Conservation (phyloP, 176 grass and related monocot genomes). For the Melocanna baccifera region DNA sequence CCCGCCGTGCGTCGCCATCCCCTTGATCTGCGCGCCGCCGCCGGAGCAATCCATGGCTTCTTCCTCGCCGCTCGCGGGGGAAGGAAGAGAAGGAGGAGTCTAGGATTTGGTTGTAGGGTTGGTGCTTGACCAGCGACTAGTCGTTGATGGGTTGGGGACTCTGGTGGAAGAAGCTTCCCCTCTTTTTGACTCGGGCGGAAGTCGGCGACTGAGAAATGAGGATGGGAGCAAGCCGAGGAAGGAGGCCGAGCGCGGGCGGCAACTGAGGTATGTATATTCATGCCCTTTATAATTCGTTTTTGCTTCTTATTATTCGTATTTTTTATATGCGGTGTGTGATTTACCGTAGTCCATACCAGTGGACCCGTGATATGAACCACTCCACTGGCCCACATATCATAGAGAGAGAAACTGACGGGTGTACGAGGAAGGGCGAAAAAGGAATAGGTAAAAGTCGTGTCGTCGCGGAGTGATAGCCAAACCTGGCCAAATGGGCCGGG, state of each 20-base stretch:
- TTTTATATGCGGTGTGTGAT: no score
- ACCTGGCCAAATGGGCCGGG: no score
- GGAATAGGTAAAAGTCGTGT: no score
- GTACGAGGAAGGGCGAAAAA: no score
- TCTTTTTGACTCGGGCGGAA: slow-evolving; percentile 52
- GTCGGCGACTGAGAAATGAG: slow-evolving; percentile 29
- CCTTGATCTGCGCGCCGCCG: slow-evolving; percentile 51
- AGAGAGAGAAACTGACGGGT: no score
- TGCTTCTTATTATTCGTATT: no score
- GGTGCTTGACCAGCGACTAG: slow-evolving; percentile 35
- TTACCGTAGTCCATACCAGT: no score
- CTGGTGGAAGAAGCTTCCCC: slow-evolving; percentile 46
- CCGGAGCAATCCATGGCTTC: slow-evolving; percentile 37
- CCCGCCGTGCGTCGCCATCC: slow-evolving; percentile 62
- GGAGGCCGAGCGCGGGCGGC: slow-evolving; percentile 1
- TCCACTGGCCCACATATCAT: no score
- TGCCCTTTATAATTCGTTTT: no score
- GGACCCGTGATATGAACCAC: no score
- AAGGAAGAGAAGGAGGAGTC: not conserved
- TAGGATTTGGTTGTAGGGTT: slow-evolving; percentile 24
- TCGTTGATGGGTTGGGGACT: slow-evolving; percentile 35
- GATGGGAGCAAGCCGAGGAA: slow-evolving; percentile 9
- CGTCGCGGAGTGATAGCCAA: no score
- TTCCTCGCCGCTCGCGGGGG: not conserved
- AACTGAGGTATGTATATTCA: no score